Conservation (phyloP, 176 grass and related monocot genomes). For the Chloris gayana region DNA sequence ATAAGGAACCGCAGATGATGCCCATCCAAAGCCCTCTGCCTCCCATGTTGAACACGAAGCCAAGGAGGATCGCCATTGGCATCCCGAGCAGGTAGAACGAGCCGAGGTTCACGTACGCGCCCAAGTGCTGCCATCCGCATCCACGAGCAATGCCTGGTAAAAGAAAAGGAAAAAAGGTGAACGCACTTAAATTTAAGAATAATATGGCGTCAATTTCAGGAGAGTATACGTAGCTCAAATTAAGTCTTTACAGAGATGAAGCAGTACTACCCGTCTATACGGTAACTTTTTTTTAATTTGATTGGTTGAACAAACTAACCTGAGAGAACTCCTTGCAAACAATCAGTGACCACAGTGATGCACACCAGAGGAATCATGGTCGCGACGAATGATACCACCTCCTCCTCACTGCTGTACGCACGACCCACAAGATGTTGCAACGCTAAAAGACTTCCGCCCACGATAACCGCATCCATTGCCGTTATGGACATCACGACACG, state of each 20-base stretch:
- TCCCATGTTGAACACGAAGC: slow-evolving; percentile 61
- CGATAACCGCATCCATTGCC: slow-evolving; percentile 52
- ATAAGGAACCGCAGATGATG: slow-evolving; percentile 70
- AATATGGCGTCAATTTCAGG: neutral
- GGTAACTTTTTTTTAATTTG: too few species aligned
- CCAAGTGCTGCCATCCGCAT: slow-evolving; percentile 90
- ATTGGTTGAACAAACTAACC: too few species aligned
- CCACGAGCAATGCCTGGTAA: slow-evolving; percentile 76
- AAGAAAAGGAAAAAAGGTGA: neutral
- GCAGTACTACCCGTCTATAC: too few species aligned
- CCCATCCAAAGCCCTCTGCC: slow-evolving; percentile 87
- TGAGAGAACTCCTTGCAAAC: slow-evolving; percentile 68
- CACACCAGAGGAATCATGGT: slow-evolving; percentile 68
- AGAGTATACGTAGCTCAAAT: neutral
- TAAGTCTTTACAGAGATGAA: neutral
- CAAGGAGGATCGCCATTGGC: slow-evolving; percentile 61
- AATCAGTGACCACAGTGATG: slow-evolving; percentile 68
- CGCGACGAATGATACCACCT: slow-evolving; percentile 58
- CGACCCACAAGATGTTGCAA: slow-evolving; percentile 55
- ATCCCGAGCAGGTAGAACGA: slow-evolving; percentile 88
- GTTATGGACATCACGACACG: slow-evolving; percentile 67
- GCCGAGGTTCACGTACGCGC: slow-evolving; percentile 81
- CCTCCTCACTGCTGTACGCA: slow-evolving; percentile 81
- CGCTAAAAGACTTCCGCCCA: slow-evolving; percentile 53
- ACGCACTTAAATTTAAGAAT: neutral